Evolutionary conservation across 2,329 filamentous ascomycete species (phyloP), one percentile per base, ranked within the genome.

Genomic region (Colletotrichum cereale): DNA sequence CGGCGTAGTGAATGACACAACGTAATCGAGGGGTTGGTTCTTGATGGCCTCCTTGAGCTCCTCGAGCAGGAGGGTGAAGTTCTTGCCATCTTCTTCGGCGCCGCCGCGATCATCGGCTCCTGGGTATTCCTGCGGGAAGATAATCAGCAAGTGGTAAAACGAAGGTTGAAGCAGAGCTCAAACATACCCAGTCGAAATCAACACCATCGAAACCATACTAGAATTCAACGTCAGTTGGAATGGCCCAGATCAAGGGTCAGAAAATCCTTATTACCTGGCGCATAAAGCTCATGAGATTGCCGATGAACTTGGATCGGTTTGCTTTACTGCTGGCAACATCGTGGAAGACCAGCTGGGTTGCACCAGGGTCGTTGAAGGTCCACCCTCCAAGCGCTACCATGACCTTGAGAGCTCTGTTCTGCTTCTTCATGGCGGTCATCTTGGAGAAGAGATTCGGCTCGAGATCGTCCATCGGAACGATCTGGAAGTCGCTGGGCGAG

Each of bases 381-480:
- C 82, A 86, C 0, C 84, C 84, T 1, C 84, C 84, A 8, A 86
- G 24, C 1, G 80, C 74, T 16, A 86, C 73, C 31, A 77, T 76
- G 0, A 78, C 75, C 67, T 83, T 77, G 0, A 84, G 74, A 2
- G 66, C 73, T 0, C 72, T 47, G 52, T 78, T 77, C 10, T 64
- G 61, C 7, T 61, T 26, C 73, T 84, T 82, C 2, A 83, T 36
- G 1, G 62, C 67, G 0, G 79, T 79, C 11, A 84, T 75, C 2
- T 80, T 61, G 0, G 24, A 21, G 58, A 75, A 79, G 0, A 78
- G 58, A 0, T 31, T 16, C 0, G 36, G 18, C 0, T 68, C 48
- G 0, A 75, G 52, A 4, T 60, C 64, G 26, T 79, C 77, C 76
- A 82, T 82, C 2, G 74, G 62, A 0, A 71, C 67, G 31, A 84